Evolutionary conservation across 2,329 filamentous ascomycete species (phyloP).

Genomic region (Colletotrichum filicis): DNA sequence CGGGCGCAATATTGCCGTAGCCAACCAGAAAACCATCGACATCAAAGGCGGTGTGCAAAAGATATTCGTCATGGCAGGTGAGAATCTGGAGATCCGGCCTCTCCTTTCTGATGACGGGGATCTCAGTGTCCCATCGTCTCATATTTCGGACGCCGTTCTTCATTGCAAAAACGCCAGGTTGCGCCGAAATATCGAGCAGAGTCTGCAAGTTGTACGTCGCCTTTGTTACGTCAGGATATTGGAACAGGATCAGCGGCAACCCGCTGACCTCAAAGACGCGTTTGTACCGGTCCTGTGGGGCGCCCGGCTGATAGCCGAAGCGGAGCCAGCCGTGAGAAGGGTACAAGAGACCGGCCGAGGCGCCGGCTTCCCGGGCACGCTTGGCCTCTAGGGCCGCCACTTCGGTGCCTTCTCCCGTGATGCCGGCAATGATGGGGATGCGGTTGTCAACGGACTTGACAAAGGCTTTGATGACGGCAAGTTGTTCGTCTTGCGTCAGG

Average conservation of each 20-base stretch:
- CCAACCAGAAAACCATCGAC: slow-evolving; percentile 65
- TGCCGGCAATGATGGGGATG: slow-evolving; percentile 63
- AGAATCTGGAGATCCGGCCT: slow-evolving; percentile 61
- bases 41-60: slow-evolving; percentile 62
- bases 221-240: slow-evolving; percentile 65
- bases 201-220: slow-evolving; percentile 63
- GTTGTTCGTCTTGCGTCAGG: slow-evolving; percentile 60
- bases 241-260: slow-evolving; percentile 63
- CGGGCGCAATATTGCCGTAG: slow-evolving; percentile 63
- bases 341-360: slow-evolving; percentile 61
- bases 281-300: slow-evolving; percentile 63
- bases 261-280: slow-evolving; percentile 60
- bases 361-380: slow-evolving; percentile 61
- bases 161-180: slow-evolving; percentile 64
- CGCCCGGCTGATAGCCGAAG: slow-evolving; percentile 64
- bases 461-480: slow-evolving; percentile 61
- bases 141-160: slow-evolving; percentile 68
- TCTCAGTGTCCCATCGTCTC: slow-evolving; percentile 67
- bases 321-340: slow-evolving; percentile 65
- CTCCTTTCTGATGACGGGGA: slow-evolving; percentile 60
- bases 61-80: slow-evolving; percentile 64
- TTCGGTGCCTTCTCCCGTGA: slow-evolving; percentile 63
- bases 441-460: slow-evolving; percentile 61
- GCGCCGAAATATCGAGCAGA: slow-evolving; percentile 62
- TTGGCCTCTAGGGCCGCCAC: slow-evolving; percentile 62